Percentiles rank a stretch among this genome's conserved stretches.
Evolutionary conservation across 2,329 filamentous ascomycete species (phyloP).

Genomic region (Diaporthe citriasiana): DNA sequence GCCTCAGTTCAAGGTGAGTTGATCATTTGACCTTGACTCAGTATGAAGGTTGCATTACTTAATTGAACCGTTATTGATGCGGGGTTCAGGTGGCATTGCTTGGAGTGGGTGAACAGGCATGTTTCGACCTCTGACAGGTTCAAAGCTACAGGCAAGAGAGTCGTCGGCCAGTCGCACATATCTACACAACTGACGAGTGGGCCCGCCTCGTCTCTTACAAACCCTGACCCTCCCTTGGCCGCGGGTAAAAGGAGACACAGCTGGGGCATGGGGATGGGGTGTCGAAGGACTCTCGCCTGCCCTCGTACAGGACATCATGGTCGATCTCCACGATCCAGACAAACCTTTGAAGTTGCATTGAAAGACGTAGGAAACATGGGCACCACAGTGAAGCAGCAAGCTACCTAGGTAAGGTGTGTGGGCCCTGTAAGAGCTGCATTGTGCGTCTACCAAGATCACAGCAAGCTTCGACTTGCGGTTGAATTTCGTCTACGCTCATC

Average conservation of each 20-base stretch:
- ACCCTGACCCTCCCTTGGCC: neutral
- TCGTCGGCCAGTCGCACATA: neutral
- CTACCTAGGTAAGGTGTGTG: too few relatives aligned
- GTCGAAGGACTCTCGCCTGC: too few relatives aligned
- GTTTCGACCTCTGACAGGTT: too few relatives aligned
- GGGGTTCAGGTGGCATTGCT: neutral
- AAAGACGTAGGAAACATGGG: neutral
- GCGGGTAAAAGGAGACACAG: too few relatives aligned
- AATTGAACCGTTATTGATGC: neutral
- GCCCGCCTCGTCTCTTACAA: neutral
- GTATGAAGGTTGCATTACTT: neutral
- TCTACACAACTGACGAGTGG: neutral
- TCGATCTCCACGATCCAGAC: neutral
- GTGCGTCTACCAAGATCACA: neutral
- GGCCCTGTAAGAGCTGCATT: neutral
- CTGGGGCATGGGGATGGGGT: too few relatives aligned
- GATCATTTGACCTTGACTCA: conserved; percentile 3
- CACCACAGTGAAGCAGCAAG: neutral
- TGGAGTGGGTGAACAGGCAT: neutral
- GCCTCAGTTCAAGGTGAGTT: neutral
- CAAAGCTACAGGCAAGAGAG: neutral
- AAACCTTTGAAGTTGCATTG: neutral
- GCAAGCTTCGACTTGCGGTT: neutral
- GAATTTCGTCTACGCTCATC: accelerated
- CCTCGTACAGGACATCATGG: neutral